These are phyloP conservation scores for Mycena haematopus DNA, from an alignment of 768 basidiomycete species.

Conservation along the genomic window DNA sequence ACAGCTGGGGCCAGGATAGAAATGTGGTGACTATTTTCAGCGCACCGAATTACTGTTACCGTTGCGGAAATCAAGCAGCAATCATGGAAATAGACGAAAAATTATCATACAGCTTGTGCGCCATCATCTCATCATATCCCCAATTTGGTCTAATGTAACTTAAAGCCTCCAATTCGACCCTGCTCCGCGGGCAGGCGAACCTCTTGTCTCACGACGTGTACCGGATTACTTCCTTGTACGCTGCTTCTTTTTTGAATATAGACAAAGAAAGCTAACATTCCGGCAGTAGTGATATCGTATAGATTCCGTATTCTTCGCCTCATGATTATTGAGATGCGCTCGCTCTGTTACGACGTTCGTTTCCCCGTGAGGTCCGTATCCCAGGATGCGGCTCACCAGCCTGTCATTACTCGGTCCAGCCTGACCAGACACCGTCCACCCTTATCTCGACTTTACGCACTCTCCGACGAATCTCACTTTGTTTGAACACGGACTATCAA, in stretches of 20 bases:
- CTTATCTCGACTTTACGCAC: slow-evolving; percentile 15
- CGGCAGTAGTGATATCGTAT: slow-evolving; percentile 26
- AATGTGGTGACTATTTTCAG: slow-evolving; percentile 99
- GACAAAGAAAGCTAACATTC: slow-evolving; percentile 1
- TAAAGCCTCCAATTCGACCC: slow-evolving; percentile 98
- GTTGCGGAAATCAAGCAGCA: slow-evolving; percentile 99
- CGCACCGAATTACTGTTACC: slow-evolving; percentile 99
- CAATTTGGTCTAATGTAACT: slow-evolving; percentile 15
- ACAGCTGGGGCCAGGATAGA: slow-evolving; percentile 98
- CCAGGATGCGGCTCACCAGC: slow-evolving; percentile 9
- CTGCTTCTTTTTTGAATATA: slow-evolving; percentile 22
- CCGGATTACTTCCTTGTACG: slow-evolving; percentile 93
- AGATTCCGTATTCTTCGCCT: slow-evolving; percentile 24
- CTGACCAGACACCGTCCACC: slow-evolving; percentile 2
- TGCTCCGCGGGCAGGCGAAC: slow-evolving; percentile 97
- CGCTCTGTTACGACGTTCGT: slow-evolving; percentile 11
- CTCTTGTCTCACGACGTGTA: slow-evolving; percentile 93
- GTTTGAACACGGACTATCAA: slow-evolving; percentile 29
- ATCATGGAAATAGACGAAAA: slow-evolving; percentile 99
- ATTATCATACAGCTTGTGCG: slow-evolving; percentile 91
- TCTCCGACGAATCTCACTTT: slow-evolving; percentile 23
- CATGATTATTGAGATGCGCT: slow-evolving; percentile 24
- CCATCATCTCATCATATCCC: slow-evolving; percentile 30
- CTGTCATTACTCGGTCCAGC: slow-evolving; percentile 26
- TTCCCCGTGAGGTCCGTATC: slow-evolving; percentile 12